Percentiles rank a stretch among this genome's conserved stretches.
Conservation (phyloP, 2,329 filamentous ascomycete genomes). For the Karstenula rhodostoma region DNA sequence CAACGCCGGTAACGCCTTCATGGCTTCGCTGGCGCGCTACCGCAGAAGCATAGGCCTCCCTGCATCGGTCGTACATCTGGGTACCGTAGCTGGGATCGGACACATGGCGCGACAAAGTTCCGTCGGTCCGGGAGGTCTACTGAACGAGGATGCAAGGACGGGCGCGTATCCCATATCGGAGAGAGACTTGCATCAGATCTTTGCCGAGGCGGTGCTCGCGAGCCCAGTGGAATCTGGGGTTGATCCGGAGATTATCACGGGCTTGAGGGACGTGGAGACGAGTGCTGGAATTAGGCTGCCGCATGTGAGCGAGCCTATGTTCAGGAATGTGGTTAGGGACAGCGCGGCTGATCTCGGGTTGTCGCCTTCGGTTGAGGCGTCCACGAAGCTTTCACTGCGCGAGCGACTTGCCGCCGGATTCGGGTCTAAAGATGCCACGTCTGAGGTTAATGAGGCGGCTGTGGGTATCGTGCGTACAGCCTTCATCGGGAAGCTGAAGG, state of each 20-base stretch:
- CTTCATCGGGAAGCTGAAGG: conserved; percentile 9
- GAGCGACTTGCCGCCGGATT: conserved; percentile 11
- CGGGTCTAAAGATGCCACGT: background rate
- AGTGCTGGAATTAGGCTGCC: background rate
- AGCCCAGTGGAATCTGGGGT: conserved; percentile 15
- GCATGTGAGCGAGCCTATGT: conserved; percentile 13
- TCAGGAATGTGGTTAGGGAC: conserved; percentile 3
- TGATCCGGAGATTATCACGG: conserved; percentile 21
- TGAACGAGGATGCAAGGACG: conserved; percentile 1
- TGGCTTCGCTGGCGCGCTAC: conserved; percentile 50
- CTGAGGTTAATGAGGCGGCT: background rate
- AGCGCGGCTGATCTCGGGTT: background rate
- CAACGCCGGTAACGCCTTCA: conserved; percentile 43
- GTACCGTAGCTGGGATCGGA: conserved; percentile 53
- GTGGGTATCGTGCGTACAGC: conserved; percentile 4
- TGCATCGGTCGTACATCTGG: conserved; percentile 52
- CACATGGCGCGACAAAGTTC: conserved; percentile 42
- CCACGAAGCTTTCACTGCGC: background rate
- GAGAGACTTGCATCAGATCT: conserved; percentile 19
- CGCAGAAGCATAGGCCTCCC: conserved; percentile 50
- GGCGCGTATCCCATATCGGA: conserved; percentile 19
- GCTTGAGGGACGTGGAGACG: conserved; percentile 16
- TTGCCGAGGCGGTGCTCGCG: conserved; percentile 17
- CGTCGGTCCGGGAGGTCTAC: background rate
- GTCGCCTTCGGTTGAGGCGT: background rate